phyloP scores from a whole-genome alignment of 169 alveolate species.

The Cyclospora cayetanensis region DNA sequence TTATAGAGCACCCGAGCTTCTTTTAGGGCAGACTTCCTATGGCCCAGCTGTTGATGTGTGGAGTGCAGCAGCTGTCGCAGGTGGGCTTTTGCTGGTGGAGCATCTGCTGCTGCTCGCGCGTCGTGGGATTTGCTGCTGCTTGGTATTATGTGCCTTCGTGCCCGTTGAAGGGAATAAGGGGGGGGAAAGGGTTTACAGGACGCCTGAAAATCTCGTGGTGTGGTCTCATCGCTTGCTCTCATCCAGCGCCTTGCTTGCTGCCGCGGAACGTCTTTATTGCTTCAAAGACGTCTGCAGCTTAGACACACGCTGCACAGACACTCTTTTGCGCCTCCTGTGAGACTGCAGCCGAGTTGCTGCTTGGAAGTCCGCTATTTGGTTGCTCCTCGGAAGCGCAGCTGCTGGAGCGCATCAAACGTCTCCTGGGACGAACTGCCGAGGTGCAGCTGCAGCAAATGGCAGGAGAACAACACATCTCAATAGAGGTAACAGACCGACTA shows the following conservation, averaged over 20 bases:
- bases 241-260: background rate
- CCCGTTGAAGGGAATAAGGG: no score
- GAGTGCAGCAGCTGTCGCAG: constrained; percentile 96
- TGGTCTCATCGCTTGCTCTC: background rate
- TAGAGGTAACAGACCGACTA: no score
- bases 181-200: no score
- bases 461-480: background rate
- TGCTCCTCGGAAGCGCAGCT: background rate
- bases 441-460: background rate
- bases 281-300: background rate
- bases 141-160: background rate
- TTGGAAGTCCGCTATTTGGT: background rate
- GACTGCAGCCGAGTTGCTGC: background rate
- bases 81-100: constrained; percentile 76
- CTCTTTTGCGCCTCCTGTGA: background rate
- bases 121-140: no score
- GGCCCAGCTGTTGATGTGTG: constrained; percentile 98
- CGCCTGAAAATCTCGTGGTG: background rate
- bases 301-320: background rate
- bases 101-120: constrained; percentile 1
- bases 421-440: background rate
- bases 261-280: background rate
- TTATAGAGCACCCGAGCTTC: constrained; percentile 99
- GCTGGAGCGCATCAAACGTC: background rate
- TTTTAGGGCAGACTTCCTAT: constrained; percentile 97